Base-by-base conservation (phyloP, 2,329 filamentous ascomycete genomes). In the Epichloe gansuensis region DNA sequence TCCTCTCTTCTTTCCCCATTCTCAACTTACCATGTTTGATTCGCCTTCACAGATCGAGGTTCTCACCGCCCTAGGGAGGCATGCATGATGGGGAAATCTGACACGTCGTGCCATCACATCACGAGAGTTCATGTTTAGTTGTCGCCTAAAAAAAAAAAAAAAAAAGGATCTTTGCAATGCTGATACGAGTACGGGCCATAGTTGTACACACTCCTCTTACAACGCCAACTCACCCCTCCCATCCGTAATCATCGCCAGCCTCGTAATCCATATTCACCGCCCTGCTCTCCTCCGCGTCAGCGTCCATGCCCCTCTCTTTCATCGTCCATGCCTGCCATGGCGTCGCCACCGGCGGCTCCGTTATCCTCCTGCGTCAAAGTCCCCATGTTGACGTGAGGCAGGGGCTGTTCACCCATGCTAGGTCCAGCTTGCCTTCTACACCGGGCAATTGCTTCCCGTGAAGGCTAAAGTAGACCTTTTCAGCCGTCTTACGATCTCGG, bases 401-500 rank as follows among this genome's bases (percentile, higher is more conserved):
- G 55, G 12, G 57, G 25, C 60, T 57, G 38, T 60, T 70, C 25
- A 73, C 74, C 87, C 87, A 91, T 1, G 77, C 66, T 41, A 88
- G 65, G 52, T 88, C 82, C 12, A 89, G 72, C 46, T 77, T 77
- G 43, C 78, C 82, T 1, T 75, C 69, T 11, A 88, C 69, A 6
- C 81, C 78, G 0, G 83, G 80, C 42, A 90, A 78, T 21, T 76
- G 69, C 44, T 75, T 75, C 46, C 73, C 73, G 46, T 77, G 64
- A n/a, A 81, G 68, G 31, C 77, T 72, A 60, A 80, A 78, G 69
- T 77, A 79, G 60, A 85, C 83, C 57, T 76, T 82, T 64, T 91
- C 87, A 4, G 85, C 87, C 13, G 84, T 83, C 62, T 80, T 80
- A 53, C 82, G 79, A 60, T 86, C 81, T 53, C 79, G 81, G 63